Evolutionary conservation across 1,284 basidiomycete genomes (phyloP).

Genomic region (Heimioporus retisporus): DNA sequence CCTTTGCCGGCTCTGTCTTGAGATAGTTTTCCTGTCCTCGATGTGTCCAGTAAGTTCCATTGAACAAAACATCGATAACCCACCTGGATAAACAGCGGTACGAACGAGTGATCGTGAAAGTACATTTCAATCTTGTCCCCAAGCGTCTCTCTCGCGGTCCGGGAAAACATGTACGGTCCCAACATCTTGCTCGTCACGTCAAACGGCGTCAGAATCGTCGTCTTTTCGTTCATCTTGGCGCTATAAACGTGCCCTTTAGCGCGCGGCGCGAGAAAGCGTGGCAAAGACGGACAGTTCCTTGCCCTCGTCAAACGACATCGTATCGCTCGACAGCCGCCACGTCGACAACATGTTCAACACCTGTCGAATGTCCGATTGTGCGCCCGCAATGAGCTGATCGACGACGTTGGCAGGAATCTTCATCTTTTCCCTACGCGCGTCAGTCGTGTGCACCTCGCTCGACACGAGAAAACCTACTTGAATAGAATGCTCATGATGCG

Average conservation of each 20-base stretch:
- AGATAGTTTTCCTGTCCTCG: constrained; percentile 87
- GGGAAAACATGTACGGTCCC: constrained; percentile 91
- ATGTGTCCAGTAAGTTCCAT: constrained; percentile 2
- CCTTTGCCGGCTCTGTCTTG: constrained; percentile 79
- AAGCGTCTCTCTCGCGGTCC: constrained; percentile 84
- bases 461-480: constrained; percentile 66
- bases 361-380: constrained; percentile 96
- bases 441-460: neutral
- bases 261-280: neutral
- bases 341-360: constrained; percentile 99
- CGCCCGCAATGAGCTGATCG: constrained; percentile 90
- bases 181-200: constrained; percentile 89
- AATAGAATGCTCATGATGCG: constrained; percentile 90
- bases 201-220: constrained; percentile 92
- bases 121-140: constrained; percentile 97
- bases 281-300: constrained; percentile 79
- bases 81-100: constrained; percentile 96
- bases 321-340: constrained; percentile 84
- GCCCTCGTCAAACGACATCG: constrained; percentile 93
- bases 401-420: constrained; percentile 92
- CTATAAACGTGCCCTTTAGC: constrained; percentile 52
- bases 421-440: constrained; percentile 83
- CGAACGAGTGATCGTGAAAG: constrained; percentile 95
- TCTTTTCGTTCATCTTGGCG: constrained; percentile 92
- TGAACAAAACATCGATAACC: neutral